Base-by-base conservation (phyloP, 345 rosid species). In the Pugionium dolabratum region DNA sequence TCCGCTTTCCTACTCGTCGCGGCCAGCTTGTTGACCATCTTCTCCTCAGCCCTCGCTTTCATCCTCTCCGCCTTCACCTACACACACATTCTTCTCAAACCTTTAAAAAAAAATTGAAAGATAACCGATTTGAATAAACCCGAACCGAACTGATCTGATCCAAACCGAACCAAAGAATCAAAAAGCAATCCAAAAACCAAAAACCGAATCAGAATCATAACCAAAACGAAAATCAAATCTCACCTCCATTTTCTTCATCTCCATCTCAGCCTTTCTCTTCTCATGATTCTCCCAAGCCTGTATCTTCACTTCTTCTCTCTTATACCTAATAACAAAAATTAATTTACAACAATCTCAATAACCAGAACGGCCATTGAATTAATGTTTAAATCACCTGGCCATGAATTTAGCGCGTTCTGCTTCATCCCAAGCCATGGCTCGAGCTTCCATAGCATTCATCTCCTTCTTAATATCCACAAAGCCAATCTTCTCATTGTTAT, bases 201-300 rank as follows among this genome's bases (percentile, higher is more conserved):
- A 18, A 36, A 36, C 40, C 40, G 6, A 36, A 4, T 36, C 40
- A 1, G 40, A 36, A 4, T 5, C 40, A 18, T 18, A 18, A 18
- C 60, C 45, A 2, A 57, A 59, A 36, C 32, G 2, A 6, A 59
- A 41, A 1, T 6, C 4, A 6, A 26, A 29, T 4, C 33, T 25
- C 84, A 90, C 98, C 96, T 93, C 97, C 78, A 80, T 83, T 76
- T 88, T 93, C 74, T 80, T 86, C 97, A 88, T 88, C 71, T 88
- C 87, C 94, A 88, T 84, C 69, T 93, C 98, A 0, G 97, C 94
- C 80, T 86, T 93, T 83, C 98, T 78, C 83, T 84, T 93, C 80
- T 88, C 85, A 31, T 84, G 95, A 82, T 90, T 90, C 74, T 93
- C 97, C 98, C 97, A 93, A 25, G 89, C 95, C 49, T 86, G 96